Evolutionary conservation across 1,139 yeast species (phyloP).

Genomic region (Spathaspora sp.): DNA sequence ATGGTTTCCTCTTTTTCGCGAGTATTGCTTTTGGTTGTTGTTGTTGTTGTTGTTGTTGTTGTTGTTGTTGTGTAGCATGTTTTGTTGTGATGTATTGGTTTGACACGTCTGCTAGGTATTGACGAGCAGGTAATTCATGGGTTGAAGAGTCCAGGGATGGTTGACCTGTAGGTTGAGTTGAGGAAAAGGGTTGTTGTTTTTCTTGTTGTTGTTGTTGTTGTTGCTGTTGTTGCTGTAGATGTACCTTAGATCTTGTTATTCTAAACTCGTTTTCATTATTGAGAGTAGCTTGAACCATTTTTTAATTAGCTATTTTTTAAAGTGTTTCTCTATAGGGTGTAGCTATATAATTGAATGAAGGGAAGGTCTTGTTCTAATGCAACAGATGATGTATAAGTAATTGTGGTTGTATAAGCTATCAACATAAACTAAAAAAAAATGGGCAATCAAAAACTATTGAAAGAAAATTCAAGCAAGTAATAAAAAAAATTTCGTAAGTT

Average conservation of each 20-base stretch:
- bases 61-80: conserved; percentile 5
- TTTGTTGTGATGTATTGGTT: conserved; percentile 31
- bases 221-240: conserved; percentile 7
- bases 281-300: conserved; percentile 34
- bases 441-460: too few relatives aligned
- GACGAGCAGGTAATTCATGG: conserved; percentile 16
- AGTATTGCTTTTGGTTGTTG: conserved; percentile 3
- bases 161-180: conserved; percentile 4
- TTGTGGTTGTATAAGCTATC: background rate
- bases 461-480: background rate
- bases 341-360: background rate
- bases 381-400: too few relatives aligned
- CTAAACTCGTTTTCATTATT: conserved; percentile 46
- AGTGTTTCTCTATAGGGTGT: background rate
- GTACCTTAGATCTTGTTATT: conserved; percentile 32
- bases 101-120: conserved; percentile 42
- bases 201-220: conserved; percentile 4
- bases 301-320: background rate
- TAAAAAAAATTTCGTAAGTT: background rate
- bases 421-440: background rate
- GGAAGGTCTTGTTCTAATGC: background rate
- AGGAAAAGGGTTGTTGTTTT: conserved; percentile 6
- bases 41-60: too few relatives aligned
- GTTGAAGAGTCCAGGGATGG: background rate
- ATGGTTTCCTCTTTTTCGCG: conserved; percentile 26